A percentile compares a stretch with the other conserved stretches of the same genome.
phyloP scores from a whole-genome alignment of 768 basidiomycete genomes.

The Suillus plorans region DNA sequence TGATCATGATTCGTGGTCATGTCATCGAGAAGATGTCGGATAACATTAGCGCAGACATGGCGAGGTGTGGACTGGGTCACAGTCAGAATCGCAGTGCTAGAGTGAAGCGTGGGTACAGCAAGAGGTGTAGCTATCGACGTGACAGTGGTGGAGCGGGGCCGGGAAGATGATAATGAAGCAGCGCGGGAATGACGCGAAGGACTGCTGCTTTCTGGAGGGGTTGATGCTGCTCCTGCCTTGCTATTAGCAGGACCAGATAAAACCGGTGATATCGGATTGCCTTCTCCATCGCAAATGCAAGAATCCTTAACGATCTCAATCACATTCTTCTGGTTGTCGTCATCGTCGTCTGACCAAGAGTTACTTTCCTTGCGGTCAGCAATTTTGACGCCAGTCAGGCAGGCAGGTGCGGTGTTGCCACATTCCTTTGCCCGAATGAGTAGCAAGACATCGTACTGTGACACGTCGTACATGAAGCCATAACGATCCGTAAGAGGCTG shows the following conservation, averaged over 20 bases:
- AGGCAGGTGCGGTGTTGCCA: conserved; percentile 75
- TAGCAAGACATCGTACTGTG: conserved; percentile 76
- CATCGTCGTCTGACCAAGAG: conserved; percentile 71
- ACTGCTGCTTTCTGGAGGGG: conserved; percentile 19
- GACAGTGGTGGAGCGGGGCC: conserved; percentile 45
- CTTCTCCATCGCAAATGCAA: conserved; percentile 42
- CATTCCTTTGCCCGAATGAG: conserved; percentile 73
- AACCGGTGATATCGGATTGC: conserved; percentile 5
- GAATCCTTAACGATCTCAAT: conserved; percentile 40
- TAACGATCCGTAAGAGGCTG: conserved; percentile 80
- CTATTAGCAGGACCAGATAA: conserved; percentile 14
- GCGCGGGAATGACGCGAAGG: conserved; percentile 33
- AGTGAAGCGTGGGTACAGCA: not conserved
- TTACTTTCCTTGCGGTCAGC: conserved; percentile 81
- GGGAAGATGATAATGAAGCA: conserved; percentile 50
- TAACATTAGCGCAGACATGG: conserved; percentile 74
- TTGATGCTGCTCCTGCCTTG: conserved; percentile 13
- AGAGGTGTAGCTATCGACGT: conserved; percentile 24
- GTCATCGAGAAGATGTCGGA: conserved; percentile 70
- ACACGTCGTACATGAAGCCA: conserved; percentile 88
- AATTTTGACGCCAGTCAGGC: conserved; percentile 84
- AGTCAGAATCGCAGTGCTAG: conserved; percentile 52
- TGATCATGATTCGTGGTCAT: conserved; percentile 83
- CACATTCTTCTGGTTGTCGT: conserved; percentile 32
- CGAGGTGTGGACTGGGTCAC: conserved; percentile 63